phyloP scores from a whole-genome alignment of 805 yeast species.

The Komagataella ulmi region DNA sequence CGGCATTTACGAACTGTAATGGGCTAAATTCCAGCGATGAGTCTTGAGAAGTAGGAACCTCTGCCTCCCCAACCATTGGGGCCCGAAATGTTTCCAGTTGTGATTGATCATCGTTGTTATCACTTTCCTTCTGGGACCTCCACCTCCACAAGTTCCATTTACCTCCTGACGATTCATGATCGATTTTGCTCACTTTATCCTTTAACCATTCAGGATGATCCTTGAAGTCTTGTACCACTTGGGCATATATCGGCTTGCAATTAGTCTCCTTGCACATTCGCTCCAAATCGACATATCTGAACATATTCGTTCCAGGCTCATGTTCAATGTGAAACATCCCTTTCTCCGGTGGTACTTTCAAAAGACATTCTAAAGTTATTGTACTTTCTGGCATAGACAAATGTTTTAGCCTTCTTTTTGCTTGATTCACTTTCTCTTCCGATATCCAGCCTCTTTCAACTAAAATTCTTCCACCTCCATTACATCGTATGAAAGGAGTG shows the following conservation, averaged over 20 bases:
- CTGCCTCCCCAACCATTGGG: constrained; percentile 4
- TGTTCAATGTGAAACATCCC: constrained; percentile 57
- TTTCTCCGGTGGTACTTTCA: constrained; percentile 54
- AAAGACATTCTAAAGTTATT: constrained; percentile 59
- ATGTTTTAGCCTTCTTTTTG: constrained; percentile 42
- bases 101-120: not conserved
- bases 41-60: constrained; percentile 5
- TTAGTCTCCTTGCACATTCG: constrained; percentile 65
- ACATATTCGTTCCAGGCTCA: constrained; percentile 51
- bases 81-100: constrained; percentile 1
- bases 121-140: not conserved
- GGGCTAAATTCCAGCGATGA: constrained; percentile 29
- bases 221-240: constrained; percentile 52
- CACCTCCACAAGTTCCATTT: constrained; percentile 18
- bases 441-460: constrained; percentile 89
- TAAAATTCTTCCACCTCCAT: constrained; percentile 65
- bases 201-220: constrained; percentile 43
- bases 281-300: constrained; percentile 68
- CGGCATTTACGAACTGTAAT: constrained; percentile 57
- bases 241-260: constrained; percentile 62
- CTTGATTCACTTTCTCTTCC: constrained; percentile 50
- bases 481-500: constrained; percentile 68
- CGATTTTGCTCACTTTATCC: constrained; percentile 1
- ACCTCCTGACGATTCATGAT: not conserved
- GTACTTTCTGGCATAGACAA: constrained; percentile 63